phyloP scores from a whole-genome alignment of 2,329 filamentous ascomycete genomes.

The Penicillium sp. region DNA sequence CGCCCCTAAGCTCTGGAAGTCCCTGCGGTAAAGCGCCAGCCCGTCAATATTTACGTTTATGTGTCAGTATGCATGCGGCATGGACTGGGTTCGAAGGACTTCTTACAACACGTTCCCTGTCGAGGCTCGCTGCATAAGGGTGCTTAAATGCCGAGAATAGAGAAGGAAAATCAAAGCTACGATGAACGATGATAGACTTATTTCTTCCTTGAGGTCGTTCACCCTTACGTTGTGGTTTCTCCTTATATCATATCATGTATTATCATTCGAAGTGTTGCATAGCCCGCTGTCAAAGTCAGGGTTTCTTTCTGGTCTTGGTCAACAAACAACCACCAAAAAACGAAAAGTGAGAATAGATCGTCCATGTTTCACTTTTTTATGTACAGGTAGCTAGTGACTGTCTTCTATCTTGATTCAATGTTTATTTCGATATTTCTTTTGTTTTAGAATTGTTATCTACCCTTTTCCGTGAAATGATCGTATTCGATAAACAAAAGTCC shows the following conservation, averaged over 20 bases:
- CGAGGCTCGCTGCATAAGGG: neutral
- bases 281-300: slow-evolving; percentile 5
- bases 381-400: slow-evolving; percentile 39
- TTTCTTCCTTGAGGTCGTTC: neutral
- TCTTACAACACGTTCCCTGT: neutral
- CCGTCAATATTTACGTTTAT: neutral
- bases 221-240: neutral
- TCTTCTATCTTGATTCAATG: slow-evolving; percentile 23
- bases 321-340: neutral
- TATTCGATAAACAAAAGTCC: neutral
- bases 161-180: slow-evolving; percentile 3
- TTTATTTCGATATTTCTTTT: slow-evolving; percentile 30
- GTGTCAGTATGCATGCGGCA: slow-evolving; percentile 1
- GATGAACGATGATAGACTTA: neutral
- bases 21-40: slow-evolving; percentile 69
- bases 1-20: slow-evolving; percentile 89
- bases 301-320: slow-evolving; percentile 2
- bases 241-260: slow-evolving; percentile 1
- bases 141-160: slow-evolving; percentile 5
- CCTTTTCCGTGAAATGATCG: neutral
- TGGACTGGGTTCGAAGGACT: neutral
- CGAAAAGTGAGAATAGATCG: slow-evolving; percentile 15
- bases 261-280: slow-evolving; percentile 14
- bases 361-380: slow-evolving; percentile 23
- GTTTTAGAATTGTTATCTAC: slow-evolving; percentile 20